Conservation (phyloP, 345 rosid genomes). For the Citropsis articulata region DNA sequence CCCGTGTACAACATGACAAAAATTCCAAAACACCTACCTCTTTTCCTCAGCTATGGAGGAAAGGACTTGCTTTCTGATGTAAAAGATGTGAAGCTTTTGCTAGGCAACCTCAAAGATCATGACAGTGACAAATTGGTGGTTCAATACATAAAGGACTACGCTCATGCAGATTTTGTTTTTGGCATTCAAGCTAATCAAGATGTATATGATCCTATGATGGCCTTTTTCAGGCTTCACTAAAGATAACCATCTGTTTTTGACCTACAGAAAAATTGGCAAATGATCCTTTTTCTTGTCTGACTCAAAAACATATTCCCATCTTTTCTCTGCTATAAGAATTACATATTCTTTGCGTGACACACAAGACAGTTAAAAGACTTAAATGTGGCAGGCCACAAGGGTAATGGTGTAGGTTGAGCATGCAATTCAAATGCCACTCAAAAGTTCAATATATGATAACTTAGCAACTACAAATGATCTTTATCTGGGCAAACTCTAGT, state of each 20-base stretch:
- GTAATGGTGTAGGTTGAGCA: not conserved
- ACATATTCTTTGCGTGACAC: not conserved
- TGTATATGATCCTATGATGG: constrained; percentile 40
- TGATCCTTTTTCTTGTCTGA: not conserved
- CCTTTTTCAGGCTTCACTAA: constrained; percentile 37
- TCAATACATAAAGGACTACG: constrained; percentile 31
- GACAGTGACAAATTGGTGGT: constrained; percentile 36
- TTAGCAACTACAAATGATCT: not conserved
- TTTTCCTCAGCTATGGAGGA: constrained; percentile 49
- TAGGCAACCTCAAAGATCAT: constrained; percentile 37
- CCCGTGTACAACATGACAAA: constrained; percentile 40
- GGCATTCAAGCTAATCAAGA: constrained; percentile 35
- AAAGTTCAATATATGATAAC: not conserved
- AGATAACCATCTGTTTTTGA: not conserved
- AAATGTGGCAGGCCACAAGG: not conserved
- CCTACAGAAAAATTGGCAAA: not conserved
- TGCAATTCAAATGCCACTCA: not conserved
- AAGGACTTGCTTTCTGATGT: constrained; percentile 40
- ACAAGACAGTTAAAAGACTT: not conserved
- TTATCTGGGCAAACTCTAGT: not conserved
- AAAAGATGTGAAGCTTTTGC: constrained; percentile 36
- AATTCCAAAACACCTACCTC: constrained; percentile 46
- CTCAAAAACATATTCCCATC: not conserved
- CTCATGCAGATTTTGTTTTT: constrained; percentile 49
- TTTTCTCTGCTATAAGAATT: not conserved